Evolutionary conservation across 2,329 filamentous ascomycete genomes (phyloP).

Genomic region (Colletotrichum costaricense): DNA sequence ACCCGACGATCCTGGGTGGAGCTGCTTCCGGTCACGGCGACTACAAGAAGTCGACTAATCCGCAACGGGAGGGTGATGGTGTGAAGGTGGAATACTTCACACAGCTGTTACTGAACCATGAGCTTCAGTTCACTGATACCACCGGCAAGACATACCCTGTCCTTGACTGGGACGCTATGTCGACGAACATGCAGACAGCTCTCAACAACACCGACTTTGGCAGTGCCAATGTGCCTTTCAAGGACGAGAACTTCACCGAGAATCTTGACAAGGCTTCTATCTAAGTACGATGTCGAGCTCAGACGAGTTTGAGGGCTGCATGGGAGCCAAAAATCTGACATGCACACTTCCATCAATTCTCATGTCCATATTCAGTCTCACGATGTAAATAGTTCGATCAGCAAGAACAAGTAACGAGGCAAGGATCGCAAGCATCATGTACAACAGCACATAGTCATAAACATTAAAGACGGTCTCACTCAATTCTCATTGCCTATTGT

Average conservation of each 20-base stretch:
- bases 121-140: slow-evolving; percentile 48
- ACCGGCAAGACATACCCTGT: slow-evolving; percentile 52
- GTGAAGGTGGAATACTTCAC: slow-evolving; percentile 48
- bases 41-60: slow-evolving; percentile 42
- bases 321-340: background rate
- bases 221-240: slow-evolving; percentile 54
- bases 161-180: slow-evolving; percentile 56
- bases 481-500: background rate
- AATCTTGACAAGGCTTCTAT: slow-evolving; percentile 21
- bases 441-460: background rate
- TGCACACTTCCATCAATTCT: background rate
- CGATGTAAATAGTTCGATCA: background rate
- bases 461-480: background rate
- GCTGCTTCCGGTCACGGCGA: slow-evolving; percentile 51
- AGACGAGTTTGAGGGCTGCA: background rate
- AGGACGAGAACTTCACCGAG: slow-evolving; percentile 40
- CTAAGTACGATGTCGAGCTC: background rate
- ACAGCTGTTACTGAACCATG: slow-evolving; percentile 47
- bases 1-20: slow-evolving; percentile 48
- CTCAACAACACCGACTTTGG: slow-evolving; percentile 54
- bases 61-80: slow-evolving; percentile 37
- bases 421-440: background rate
- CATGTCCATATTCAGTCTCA: background rate
- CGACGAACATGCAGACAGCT: slow-evolving; percentile 46
- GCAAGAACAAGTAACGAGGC: background rate